A percentile compares a stretch with the other conserved stretches of the same genome.
Evolutionary conservation across 371 early-diverging fungal genomes (phyloP).

Genomic region (Nematocida displodere): DNA sequence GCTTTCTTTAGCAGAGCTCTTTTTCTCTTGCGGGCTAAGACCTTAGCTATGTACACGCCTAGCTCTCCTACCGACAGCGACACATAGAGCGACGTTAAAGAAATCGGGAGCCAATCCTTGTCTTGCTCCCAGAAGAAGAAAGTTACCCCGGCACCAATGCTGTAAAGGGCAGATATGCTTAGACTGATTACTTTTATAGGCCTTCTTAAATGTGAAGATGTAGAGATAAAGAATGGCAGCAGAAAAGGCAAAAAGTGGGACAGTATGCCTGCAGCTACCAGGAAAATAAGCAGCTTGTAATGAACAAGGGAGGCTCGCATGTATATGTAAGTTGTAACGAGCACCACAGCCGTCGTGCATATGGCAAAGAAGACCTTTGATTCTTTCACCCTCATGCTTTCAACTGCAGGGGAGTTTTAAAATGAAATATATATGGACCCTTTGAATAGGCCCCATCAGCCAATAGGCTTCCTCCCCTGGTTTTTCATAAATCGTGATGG

Average conservation of each 20-base stretch:
- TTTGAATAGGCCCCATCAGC: slow-evolving; percentile 1
- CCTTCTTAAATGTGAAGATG: neutral
- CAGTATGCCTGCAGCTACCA: neutral
- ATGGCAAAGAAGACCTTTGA: slow-evolving; percentile 10
- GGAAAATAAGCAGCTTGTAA: neutral
- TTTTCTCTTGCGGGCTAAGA: slow-evolving; percentile 32
- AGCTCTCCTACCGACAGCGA: neutral
- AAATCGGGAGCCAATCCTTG: neutral
- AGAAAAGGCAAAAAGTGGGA: slow-evolving; percentile 18
- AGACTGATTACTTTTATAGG: slow-evolving; percentile 1
- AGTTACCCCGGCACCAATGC: neutral
- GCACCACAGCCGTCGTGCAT: neutral
- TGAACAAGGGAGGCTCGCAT: neutral
- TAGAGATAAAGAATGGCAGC: slow-evolving; percentile 34
- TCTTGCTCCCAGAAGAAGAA: too few relatives aligned
- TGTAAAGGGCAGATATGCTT: neutral
- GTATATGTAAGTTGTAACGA: neutral
- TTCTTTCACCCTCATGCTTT: slow-evolving; percentile 30
- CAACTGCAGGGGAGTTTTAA: slow-evolving; percentile 28
- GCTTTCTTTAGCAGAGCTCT: slow-evolving; percentile 21
- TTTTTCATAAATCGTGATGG: slow-evolving; percentile 31
- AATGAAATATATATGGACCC: slow-evolving; percentile 25
- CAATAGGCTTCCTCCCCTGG: neutral
- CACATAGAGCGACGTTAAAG: neutral
- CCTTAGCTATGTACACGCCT: too few relatives aligned